phyloP scores from a whole-genome alignment of 179 eudicot genomes.

The Spinacia oleracea region DNA sequence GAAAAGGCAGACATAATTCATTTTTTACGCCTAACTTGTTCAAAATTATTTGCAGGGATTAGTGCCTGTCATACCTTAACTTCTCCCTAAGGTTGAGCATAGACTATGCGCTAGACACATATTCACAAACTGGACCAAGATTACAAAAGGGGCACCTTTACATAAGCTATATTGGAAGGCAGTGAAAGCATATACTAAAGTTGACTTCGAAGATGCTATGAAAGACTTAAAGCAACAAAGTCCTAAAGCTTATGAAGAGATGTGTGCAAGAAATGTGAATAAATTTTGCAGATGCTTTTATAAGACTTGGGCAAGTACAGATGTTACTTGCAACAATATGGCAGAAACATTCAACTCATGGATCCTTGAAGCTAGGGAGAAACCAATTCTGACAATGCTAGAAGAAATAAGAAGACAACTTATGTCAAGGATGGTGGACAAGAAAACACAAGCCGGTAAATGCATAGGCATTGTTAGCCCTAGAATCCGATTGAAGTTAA shows the following conservation, averaged over 20 bases:
- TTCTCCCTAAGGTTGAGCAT: too few species aligned
- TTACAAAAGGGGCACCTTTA: not conserved
- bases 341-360: too few species aligned
- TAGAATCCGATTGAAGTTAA: too few species aligned
- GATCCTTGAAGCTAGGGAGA: constrained; percentile 19
- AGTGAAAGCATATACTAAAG: not conserved
- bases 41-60: not conserved
- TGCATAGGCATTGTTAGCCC: too few species aligned
- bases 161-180: not conserved
- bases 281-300: constrained; percentile 9
- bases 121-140: not conserved
- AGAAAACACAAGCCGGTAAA: too few species aligned
- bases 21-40: too few species aligned
- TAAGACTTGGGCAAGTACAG: constrained; percentile 5
- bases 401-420: too few species aligned
- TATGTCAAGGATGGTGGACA: too few species aligned
- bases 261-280: constrained; percentile 19
- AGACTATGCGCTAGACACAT: not conserved
- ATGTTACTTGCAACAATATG: constrained; percentile 17
- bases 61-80: not conserved
- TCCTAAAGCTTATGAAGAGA: constrained; percentile 6
- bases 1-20: too few species aligned
- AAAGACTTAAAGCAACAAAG: not conserved
- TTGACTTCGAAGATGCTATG: not conserved
- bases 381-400: too few species aligned